Evolutionary conservation across 2,329 filamentous ascomycete genomes (phyloP).

Genomic region (Nigrospora sphaerica): DNA sequence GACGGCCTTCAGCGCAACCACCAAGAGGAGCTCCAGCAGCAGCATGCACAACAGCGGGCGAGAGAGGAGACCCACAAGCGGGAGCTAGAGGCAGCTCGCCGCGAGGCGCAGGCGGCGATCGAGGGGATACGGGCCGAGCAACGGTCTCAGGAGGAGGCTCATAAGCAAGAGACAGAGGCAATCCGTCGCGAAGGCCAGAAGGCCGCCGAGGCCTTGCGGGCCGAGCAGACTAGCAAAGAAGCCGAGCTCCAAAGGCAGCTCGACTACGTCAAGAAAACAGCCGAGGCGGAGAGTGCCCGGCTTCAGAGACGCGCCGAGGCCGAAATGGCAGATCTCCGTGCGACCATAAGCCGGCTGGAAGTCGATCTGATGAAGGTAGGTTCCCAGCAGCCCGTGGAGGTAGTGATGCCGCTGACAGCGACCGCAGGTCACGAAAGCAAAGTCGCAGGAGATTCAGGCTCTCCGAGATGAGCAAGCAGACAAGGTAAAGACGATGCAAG

Average conservation of each 20-base stretch:
- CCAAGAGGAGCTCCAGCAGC: slow-evolving; percentile 53
- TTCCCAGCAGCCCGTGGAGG: background rate
- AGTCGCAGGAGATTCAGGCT: slow-evolving; percentile 51
- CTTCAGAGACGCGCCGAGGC: slow-evolving; percentile 21
- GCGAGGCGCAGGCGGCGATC: slow-evolving; percentile 14
- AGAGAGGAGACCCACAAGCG: slow-evolving; percentile 31
- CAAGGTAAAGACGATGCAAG: slow-evolving; percentile 35
- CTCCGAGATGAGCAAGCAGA: slow-evolving; percentile 36
- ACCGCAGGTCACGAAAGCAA: slow-evolving; percentile 50
- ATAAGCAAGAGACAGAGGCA: slow-evolving; percentile 15
- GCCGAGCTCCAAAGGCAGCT: slow-evolving; percentile 31
- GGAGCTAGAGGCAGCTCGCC: slow-evolving; percentile 14
- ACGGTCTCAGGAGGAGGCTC: slow-evolving; percentile 36
- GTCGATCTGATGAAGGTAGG: slow-evolving; percentile 53
- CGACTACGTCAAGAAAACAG: slow-evolving; percentile 37
- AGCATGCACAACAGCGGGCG: slow-evolving; percentile 35
- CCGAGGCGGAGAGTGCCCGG: slow-evolving; percentile 27
- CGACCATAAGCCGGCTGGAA: slow-evolving; percentile 49
- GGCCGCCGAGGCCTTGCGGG: slow-evolving; percentile 14
- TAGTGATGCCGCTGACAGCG: slow-evolving; percentile 9
- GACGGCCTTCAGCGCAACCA: slow-evolving; percentile 66
- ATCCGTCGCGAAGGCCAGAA: slow-evolving; percentile 15
- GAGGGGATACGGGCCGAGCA: slow-evolving; percentile 26
- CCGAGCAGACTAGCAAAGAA: slow-evolving; percentile 24
- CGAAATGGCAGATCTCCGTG: slow-evolving; percentile 22